These are phyloP conservation scores for Bruguiera parviflora DNA, from an alignment of 345 rosid genomes.

Conservation along the genomic window DNA sequence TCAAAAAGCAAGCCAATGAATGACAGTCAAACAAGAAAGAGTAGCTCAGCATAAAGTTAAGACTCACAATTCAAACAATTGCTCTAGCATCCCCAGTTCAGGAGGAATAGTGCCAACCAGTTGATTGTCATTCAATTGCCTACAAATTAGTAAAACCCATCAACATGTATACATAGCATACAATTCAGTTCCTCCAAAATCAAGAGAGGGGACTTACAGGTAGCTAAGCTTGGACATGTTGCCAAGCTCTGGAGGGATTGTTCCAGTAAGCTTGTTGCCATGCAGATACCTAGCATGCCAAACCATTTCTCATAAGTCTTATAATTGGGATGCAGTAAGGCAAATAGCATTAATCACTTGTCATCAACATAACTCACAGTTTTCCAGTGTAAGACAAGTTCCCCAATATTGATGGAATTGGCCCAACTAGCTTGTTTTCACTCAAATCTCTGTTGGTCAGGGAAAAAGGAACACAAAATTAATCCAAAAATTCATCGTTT, in stretches of 20 bases:
- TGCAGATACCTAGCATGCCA: constrained; percentile 65
- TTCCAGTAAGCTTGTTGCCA: constrained; percentile 83
- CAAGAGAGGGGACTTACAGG: constrained; percentile 43
- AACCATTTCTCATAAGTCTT: background rate
- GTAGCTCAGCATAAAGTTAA: background rate
- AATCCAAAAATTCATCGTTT: too few relatives aligned
- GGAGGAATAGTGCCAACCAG: constrained; percentile 75
- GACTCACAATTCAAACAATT: constrained; percentile 87
- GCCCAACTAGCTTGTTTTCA: constrained; percentile 82
- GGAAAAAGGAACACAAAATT: background rate
- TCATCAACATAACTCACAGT: constrained; percentile 45
- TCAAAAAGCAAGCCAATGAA: background rate
- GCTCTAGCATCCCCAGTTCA: constrained; percentile 89
- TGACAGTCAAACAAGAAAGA: background rate
- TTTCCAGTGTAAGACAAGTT: constrained; percentile 89
- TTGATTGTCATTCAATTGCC: constrained; percentile 78
- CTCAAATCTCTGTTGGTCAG: constrained; percentile 64
- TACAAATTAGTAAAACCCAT: constrained; percentile 11
- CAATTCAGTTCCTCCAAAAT: background rate
- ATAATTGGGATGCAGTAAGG: background rate
- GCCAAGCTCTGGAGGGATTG: constrained; percentile 95
- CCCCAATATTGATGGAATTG: constrained; percentile 88
- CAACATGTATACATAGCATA: too few relatives aligned
- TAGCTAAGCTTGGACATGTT: constrained; percentile 96
- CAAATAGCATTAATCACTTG: background rate